These are phyloP conservation scores for Colletotrichum salicis DNA, from an alignment of 2,329 filamentous ascomycete genomes.

Conservation along the genomic window DNA sequence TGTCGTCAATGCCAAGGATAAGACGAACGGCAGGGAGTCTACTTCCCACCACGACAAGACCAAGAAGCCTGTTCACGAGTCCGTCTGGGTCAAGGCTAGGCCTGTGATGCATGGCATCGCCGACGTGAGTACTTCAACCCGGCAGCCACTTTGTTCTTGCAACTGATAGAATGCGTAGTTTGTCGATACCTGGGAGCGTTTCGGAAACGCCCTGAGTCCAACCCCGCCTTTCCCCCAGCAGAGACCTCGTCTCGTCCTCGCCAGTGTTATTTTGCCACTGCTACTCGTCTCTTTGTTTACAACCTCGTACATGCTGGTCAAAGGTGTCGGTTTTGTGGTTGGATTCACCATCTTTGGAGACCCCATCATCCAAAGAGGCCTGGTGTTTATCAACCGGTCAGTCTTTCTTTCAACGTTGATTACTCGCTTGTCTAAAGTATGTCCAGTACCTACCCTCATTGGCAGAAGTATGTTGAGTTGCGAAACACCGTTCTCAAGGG, in stretches of 20 bases:
- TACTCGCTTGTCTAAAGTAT: slow-evolving; percentile 43
- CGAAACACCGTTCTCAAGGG: slow-evolving; percentile 82
- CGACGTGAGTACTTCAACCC: slow-evolving; percentile 45
- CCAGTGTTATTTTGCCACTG: slow-evolving; percentile 61
- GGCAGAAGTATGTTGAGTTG: slow-evolving; percentile 79
- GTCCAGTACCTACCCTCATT: slow-evolving; percentile 67
- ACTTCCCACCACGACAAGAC: slow-evolving; percentile 74
- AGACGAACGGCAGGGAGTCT: slow-evolving; percentile 58
- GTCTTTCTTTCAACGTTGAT: slow-evolving; percentile 36
- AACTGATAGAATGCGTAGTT: slow-evolving; percentile 28
- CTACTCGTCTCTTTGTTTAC: slow-evolving; percentile 64
- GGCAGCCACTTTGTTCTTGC: rapidly evolving
- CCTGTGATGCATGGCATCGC: slow-evolving; percentile 72
- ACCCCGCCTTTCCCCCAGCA: slow-evolving; percentile 69
- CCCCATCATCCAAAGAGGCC: slow-evolving; percentile 71
- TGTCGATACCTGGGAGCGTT: slow-evolving; percentile 62
- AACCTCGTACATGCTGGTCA: slow-evolving; percentile 70
- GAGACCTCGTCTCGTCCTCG: slow-evolving; percentile 64
- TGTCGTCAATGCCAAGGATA: slow-evolving; percentile 53
- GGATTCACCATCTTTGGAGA: slow-evolving; percentile 85
- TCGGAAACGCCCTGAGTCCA: slow-evolving; percentile 69
- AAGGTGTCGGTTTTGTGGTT: slow-evolving; percentile 72
- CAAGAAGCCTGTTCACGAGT: slow-evolving; percentile 79
- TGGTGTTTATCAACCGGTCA: slow-evolving; percentile 68
- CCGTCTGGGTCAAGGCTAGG: slow-evolving; percentile 81